Percentiles rank a stretch among this genome's conserved stretches.
Conservation (phyloP, 371 early-diverging fungal genomes). For the Smittium culicis region DNA sequence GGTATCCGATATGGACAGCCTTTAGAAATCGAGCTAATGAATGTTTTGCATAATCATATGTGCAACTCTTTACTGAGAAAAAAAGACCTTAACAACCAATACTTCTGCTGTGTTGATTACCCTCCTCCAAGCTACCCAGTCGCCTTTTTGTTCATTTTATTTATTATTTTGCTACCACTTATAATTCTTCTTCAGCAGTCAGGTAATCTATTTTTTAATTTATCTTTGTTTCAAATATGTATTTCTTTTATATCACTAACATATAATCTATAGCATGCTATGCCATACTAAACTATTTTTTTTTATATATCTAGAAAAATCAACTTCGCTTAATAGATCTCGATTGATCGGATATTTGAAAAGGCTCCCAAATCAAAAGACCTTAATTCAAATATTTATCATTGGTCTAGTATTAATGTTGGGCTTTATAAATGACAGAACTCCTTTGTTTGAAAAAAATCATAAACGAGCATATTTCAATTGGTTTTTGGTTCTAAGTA, state of each 20-base stretch:
- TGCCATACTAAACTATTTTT: background rate
- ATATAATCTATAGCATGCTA: background rate
- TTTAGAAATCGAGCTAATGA: conserved; percentile 37
- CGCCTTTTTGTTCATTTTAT: conserved; percentile 26
- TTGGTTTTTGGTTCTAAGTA: conserved; percentile 33
- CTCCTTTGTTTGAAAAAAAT: conserved; percentile 47
- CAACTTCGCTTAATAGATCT: conserved; percentile 14
- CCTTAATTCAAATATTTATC: conserved; percentile 34
- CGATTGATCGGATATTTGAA: background rate
- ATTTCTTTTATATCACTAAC: background rate
- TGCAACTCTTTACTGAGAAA: conserved; percentile 42
- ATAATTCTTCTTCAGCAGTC: conserved; percentile 24
- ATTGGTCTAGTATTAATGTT: conserved; percentile 39
- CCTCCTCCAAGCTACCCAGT: conserved; percentile 37
- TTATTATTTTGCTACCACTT: conserved; percentile 33
- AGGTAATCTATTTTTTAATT: background rate
- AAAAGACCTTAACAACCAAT: conserved; percentile 29
- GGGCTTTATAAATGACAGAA: conserved; percentile 53
- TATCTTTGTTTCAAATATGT: background rate
- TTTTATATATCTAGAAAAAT: background rate
- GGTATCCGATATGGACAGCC: conserved; percentile 42
- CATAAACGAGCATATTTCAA: conserved; percentile 39
- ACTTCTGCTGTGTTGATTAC: conserved; percentile 49
- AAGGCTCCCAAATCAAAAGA: conserved; percentile 20
- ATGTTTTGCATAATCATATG: conserved; percentile 43